phyloP scores from a whole-genome alignment of 371 early-diverging fungal species.

The Syncephalis fuscata region DNA sequence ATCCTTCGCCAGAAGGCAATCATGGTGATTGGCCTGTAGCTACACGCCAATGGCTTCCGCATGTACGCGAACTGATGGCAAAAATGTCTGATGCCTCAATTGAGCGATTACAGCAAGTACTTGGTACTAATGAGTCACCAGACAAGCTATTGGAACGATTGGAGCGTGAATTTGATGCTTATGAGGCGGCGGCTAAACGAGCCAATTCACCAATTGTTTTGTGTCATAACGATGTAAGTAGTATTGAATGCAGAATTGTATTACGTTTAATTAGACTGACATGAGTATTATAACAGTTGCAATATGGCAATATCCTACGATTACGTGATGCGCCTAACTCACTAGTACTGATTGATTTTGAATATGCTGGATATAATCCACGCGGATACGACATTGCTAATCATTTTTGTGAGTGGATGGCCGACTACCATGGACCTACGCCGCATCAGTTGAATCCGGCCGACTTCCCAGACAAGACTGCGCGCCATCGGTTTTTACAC shows the following conservation, averaged over 20 bases:
- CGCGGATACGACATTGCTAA: slow-evolving; percentile 76
- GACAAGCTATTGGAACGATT: too few relatives aligned
- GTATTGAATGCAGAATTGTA: neutral
- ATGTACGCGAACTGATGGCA: too few relatives aligned
- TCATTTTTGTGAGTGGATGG: slow-evolving; percentile 83
- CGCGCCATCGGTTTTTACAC: slow-evolving; percentile 36
- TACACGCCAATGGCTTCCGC: too few relatives aligned
- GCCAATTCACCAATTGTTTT: slow-evolving; percentile 51
- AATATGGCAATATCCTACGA: slow-evolving; percentile 69
- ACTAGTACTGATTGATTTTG: slow-evolving; percentile 63
- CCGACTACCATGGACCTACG: slow-evolving; percentile 44
- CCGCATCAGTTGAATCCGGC: slow-evolving; percentile 27
- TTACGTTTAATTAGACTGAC: neutral
- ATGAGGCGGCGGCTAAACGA: too few relatives aligned
- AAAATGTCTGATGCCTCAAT: too few relatives aligned
- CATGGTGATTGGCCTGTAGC: too few relatives aligned
- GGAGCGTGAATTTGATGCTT: too few relatives aligned
- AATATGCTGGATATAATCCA: slow-evolving; percentile 74
- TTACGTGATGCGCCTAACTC: slow-evolving; percentile 21
- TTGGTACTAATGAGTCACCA: too few relatives aligned
- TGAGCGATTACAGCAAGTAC: too few relatives aligned
- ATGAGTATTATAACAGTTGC: slow-evolving; percentile 21
- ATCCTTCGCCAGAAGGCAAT: slow-evolving; percentile 22
- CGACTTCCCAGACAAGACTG: slow-evolving; percentile 32
- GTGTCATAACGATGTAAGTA: slow-evolving; percentile 66